phyloP scores from a whole-genome alignment of 192 early-diverging fungal species.

The Coemansia umbellata region DNA sequence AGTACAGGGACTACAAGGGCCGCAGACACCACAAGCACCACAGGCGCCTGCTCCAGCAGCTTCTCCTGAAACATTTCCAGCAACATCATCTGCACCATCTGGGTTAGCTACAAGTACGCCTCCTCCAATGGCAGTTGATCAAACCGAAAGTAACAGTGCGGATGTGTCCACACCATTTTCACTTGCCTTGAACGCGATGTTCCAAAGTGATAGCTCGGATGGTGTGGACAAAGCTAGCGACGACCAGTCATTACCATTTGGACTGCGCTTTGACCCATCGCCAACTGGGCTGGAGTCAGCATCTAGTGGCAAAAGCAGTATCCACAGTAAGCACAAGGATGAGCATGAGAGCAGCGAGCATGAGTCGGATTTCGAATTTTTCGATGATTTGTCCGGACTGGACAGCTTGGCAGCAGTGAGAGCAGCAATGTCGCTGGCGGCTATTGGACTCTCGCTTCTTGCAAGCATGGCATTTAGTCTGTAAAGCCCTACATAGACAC shows the following conservation, averaged over 20 bases:
- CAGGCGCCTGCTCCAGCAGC: constrained; percentile 5
- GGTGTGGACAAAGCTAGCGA: background rate
- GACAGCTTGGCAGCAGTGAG: constrained; percentile 18
- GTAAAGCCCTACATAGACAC: too few relatives aligned
- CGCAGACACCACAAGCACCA: background rate
- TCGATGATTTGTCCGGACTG: constrained; percentile 33
- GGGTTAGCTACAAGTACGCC: background rate
- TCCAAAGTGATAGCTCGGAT: background rate
- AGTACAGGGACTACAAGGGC: background rate
- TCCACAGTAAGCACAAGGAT: background rate
- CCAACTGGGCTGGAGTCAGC: background rate
- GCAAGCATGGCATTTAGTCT: background rate
- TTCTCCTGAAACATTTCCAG: constrained; percentile 1
- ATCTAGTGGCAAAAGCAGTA: background rate
- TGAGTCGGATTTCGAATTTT: constrained; percentile 10
- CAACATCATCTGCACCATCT: background rate
- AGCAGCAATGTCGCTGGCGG: constrained; percentile 38
- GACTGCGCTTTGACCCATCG: constrained; percentile 30
- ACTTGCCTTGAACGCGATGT: constrained; percentile 39
- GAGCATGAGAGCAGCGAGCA: background rate
- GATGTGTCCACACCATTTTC: constrained; percentile 14
- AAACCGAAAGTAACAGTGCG: background rate
- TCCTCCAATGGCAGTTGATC: background rate
- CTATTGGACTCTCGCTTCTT: constrained; percentile 23
- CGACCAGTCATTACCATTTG: constrained; percentile 22